Percentiles rank a stretch among this genome's conserved stretches.
Evolutionary conservation across 2,329 filamentous ascomycete species (phyloP).

Genomic region (Colletotrichum higginsianum): DNA sequence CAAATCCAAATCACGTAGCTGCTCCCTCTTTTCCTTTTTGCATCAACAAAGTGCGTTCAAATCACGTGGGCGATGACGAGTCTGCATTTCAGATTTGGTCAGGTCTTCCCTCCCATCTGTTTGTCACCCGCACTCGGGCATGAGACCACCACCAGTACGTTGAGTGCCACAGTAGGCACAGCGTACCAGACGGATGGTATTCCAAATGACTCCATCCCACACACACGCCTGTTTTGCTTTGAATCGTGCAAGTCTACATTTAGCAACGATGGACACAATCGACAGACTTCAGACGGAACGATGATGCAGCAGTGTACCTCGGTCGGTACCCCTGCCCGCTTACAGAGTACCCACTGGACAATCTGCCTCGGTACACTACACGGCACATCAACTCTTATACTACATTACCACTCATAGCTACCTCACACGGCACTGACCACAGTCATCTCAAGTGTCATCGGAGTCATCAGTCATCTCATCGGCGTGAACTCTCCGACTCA

Average conservation of each 20-base stretch:
- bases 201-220: conserved; percentile 31
- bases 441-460: conserved; percentile 8
- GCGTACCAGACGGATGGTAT: conserved; percentile 1
- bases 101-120: conserved; percentile 31
- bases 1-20: conserved; percentile 12
- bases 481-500: conserved; percentile 12
- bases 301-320: too few species aligned
- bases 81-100: conserved; percentile 33
- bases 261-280: conserved; percentile 28
- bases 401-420: background rate
- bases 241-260: conserved; percentile 34
- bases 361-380: too few species aligned
- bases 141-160: too few species aligned
- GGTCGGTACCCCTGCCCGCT: too few species aligned
- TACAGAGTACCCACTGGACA: too few species aligned
- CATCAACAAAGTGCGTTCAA: background rate
- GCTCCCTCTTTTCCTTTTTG: background rate
- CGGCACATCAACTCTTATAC: too few species aligned
- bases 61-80: conserved; percentile 35
- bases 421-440: background rate
- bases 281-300: conserved; percentile 27
- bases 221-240: conserved; percentile 21
- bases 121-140: background rate
- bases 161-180: background rate
- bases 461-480: conserved; percentile 33